Conservation (phyloP, 2,329 filamentous ascomycete genomes). For the Aspergillus novofumigatus region DNA sequence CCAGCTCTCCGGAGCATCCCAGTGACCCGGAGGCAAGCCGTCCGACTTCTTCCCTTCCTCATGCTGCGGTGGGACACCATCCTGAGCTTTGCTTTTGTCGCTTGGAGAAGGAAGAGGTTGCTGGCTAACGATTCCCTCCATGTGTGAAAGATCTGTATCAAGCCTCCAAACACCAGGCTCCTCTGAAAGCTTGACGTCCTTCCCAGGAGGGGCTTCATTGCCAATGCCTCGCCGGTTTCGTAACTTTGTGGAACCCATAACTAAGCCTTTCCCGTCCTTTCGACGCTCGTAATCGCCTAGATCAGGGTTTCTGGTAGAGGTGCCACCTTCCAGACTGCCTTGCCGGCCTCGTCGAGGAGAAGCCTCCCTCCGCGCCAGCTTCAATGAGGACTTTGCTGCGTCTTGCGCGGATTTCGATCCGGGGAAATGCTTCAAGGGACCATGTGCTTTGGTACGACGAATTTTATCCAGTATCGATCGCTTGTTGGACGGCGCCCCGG, state of each 20-base stretch:
- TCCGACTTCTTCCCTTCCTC: conserved; percentile 29
- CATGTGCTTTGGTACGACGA: conserved; percentile 45
- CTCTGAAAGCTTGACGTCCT: conserved; percentile 39
- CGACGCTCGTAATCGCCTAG: conserved; percentile 35
- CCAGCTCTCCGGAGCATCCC: conserved; percentile 97
- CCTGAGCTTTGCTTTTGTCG: conserved; percentile 41
- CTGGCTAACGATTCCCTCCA: conserved; percentile 83
- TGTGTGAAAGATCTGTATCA: conserved; percentile 82
- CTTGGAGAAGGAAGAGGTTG: conserved; percentile 67
- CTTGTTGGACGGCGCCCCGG: conserved; percentile 34
- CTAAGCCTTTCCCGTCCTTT: conserved; percentile 34
- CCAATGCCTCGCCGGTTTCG: conserved; percentile 29
- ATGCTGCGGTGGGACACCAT: conserved; percentile 29
- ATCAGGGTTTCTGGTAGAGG: conserved; percentile 21
- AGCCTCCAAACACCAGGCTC: conserved; percentile 67
- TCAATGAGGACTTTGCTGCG: conserved; percentile 20
- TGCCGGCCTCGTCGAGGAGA: conserved; percentile 33
- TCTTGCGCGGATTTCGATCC: conserved; percentile 27
- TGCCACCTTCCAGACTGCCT: conserved; percentile 32
- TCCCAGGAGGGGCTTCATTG: conserved; percentile 23
- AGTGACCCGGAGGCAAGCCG: conserved; percentile 54
- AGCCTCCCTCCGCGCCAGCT: conserved; percentile 26
- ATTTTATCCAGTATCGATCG: conserved; percentile 53
- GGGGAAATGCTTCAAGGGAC: conserved; percentile 29
- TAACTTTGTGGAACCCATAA: conserved; percentile 31